A percentile compares a stretch with the other conserved stretches of the same genome.
Evolutionary conservation across 192 early-diverging fungal genomes (phyloP).

Genomic region (Chytriomyces hyalinus): DNA sequence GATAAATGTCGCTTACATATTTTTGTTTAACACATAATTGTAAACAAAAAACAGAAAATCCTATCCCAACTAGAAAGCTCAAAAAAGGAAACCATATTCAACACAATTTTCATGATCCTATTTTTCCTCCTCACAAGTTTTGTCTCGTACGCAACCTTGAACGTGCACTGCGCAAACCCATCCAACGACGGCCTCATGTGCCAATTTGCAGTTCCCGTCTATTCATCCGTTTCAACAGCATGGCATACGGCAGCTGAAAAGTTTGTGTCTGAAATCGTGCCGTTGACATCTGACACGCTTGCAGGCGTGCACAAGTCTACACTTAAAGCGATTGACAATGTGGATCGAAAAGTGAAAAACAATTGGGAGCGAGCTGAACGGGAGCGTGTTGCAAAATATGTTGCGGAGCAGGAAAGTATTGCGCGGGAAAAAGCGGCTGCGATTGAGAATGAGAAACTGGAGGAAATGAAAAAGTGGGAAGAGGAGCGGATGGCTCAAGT

Average conservation of each 20-base stretch:
- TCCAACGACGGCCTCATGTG: slow-evolving; percentile 17
- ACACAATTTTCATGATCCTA: slow-evolving; percentile 6
- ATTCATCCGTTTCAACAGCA: slow-evolving; percentile 15
- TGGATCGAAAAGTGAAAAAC: slow-evolving; percentile 8
- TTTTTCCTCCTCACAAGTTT: slow-evolving; percentile 10
- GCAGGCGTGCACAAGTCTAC: background rate
- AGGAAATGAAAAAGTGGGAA: background rate
- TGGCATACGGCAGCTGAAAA: slow-evolving; percentile 40
- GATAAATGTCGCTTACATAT: background rate
- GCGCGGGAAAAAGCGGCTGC: background rate
- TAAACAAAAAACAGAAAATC: slow-evolving; percentile 15
- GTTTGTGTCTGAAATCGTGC: slow-evolving; percentile 40
- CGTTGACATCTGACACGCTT: slow-evolving; percentile 12
- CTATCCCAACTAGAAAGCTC: slow-evolving; percentile 13
- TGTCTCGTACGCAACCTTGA: slow-evolving; percentile 36
- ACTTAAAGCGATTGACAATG: slow-evolving; percentile 4
- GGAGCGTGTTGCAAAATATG: background rate
- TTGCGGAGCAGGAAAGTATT: slow-evolving; percentile 2
- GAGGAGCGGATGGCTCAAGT: background rate
- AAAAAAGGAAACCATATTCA: slow-evolving; percentile 7
- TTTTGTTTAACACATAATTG: background rate
- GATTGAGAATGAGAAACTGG: slow-evolving; percentile 2
- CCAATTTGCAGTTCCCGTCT: slow-evolving; percentile 32
- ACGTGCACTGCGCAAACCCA: slow-evolving; percentile 33
- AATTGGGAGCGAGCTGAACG: slow-evolving; percentile 29